Evolutionary conservation across 495 filamentous ascomycete species (phyloP), one percentile per base, ranked within the genome.

Genomic region (Penicillium canescens): DNA sequence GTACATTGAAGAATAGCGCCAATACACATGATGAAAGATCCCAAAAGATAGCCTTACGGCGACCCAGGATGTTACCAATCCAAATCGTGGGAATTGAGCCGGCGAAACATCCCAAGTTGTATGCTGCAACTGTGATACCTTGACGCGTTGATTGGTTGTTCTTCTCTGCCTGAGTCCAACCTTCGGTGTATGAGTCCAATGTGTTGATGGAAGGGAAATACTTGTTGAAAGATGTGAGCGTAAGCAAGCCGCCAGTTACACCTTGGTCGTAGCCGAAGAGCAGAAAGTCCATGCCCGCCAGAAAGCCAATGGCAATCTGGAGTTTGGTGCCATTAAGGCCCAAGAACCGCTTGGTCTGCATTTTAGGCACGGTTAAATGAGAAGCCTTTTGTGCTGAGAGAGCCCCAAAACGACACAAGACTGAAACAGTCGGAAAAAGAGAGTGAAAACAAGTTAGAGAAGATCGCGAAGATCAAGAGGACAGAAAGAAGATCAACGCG

Each of bases 221-320:
- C 26, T 74, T 70, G 20, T 75, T 74, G 56, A 84, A 85, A 16
- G 76, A 73, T 3, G 71, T 52, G 42, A 84, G 74, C 2, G 80
- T 83, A 42, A 84, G 70, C 51, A 85, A 77, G 39, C 82, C 82
- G 34, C 82, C 82, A 53, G 82, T 85, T 12, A 85, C 81, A 58
- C 82, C 82, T 44, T 81, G 78, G 55, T 82, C 79, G 66, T 82
- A 82, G 45, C 79, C 79, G 54, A 82, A 82, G 3, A 82, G 68
- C 62, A 88, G 67, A 60, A 91, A 91, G 66, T 89, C 86, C 58
- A 85, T 80, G 57, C 86, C 86, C 42, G 86, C 87, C 44, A 90
- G 77, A 9, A 85, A 59, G 37, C 83, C 84, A 49, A 91, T 84
- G 47, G 84, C 86, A 55, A 85, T 73, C 56, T 89, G 87, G 34